Conservation (phyloP, 2,329 filamentous ascomycete genomes). For the Fusarium newnesense region DNA sequence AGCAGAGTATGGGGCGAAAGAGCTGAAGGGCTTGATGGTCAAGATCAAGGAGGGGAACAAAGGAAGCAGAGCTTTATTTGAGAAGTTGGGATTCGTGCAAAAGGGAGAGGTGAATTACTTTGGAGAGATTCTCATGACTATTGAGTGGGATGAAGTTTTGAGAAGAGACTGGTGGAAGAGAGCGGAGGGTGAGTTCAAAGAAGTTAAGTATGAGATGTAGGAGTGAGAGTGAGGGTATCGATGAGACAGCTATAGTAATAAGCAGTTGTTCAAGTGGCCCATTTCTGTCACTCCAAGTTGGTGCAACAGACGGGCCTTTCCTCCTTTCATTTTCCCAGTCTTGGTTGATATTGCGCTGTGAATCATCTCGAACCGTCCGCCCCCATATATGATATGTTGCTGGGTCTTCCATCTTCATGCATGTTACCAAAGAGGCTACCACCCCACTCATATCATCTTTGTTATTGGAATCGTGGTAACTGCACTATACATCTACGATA, state of each 20-base stretch:
- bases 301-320: background rate
- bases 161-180: conserved; percentile 39
- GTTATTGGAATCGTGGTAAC: background rate
- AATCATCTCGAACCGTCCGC: background rate
- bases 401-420: background rate
- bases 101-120: conserved; percentile 68
- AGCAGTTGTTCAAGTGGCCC: background rate
- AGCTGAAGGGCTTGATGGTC: conserved; percentile 57
- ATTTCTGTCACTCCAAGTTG: background rate
- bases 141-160: conserved; percentile 47
- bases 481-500: accelerated
- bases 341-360: too few relatives aligned
- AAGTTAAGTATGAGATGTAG: conserved; percentile 36
- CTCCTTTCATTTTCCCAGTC: accelerated
- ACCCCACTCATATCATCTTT: background rate
- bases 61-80: conserved; percentile 63
- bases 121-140: conserved; percentile 65
- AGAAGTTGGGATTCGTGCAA: conserved; percentile 62
- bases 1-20: conserved; percentile 49
- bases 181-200: conserved; percentile 31
- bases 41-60: conserved; percentile 69
- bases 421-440: background rate
- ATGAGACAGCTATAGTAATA: background rate
- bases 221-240: background rate
- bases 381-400: too few relatives aligned